Evolutionary conservation across 1,284 basidiomycete genomes (phyloP), one percentile per base, ranked within the genome.

Genomic region (Microbotryomycetes sp.): DNA sequence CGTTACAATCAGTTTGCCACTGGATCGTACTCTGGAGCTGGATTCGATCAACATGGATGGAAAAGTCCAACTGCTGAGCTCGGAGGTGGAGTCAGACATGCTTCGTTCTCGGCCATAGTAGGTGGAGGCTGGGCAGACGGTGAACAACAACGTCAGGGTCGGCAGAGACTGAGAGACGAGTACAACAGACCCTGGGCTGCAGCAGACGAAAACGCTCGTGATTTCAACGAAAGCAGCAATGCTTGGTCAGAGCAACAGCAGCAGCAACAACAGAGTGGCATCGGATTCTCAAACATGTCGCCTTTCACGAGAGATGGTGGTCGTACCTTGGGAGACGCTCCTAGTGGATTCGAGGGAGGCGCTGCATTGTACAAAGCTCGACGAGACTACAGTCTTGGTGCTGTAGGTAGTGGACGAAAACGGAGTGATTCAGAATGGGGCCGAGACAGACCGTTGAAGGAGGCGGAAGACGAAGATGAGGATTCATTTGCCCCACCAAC

Each of bases 401-500:
- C 69, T 25, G 61, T 70, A 42, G 66, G 71, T 25, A 62, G 36
- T 23, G 59, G 69, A 26, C 23, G 68, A 19, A 66, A 65, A 54
- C 47, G 69, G 45, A 57, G 67, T 15, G 68, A 70, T 42, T 54
- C 60, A 46, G 66, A 63, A 19, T 71, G 71, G 71, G 65, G 67
- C 49, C 52, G 60, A 49, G 46, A 49, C 32, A 46, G 56, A 62
- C 45, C 64, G 19, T 46, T 62, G 26, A 46, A 52, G 48, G 65
- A 65, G 36, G 56, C 60, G 25, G 71, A 72, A 50, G 67, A 68
- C 45, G 64, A 71, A 14, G 70, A 70, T 22, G 69, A 67, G 16
- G 69, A 71, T 45, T 66, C 64, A 15, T 69, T 68, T 22, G 68
- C 69, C 3, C 67, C 69, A 26, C 73, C 73, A 28, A 74, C 73